Base-by-base conservation (phyloP, 2,329 filamentous ascomycete genomes). In the Fusarium citri region DNA sequence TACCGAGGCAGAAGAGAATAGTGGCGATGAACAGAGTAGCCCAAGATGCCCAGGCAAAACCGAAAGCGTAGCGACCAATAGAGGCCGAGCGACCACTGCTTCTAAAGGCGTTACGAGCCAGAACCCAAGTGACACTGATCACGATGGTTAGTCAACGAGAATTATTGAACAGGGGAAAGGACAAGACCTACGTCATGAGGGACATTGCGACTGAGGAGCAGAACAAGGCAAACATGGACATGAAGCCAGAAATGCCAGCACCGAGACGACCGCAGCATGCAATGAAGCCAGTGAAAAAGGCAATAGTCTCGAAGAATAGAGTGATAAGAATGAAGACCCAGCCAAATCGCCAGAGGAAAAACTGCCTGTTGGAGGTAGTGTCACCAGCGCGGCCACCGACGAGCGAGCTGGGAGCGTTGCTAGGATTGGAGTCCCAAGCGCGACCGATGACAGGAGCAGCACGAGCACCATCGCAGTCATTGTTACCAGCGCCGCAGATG, bases 261-360 rank as follows among this genome's bases (percentile, higher is more conserved):
- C 91, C 92, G 3, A 94, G 84, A 59, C 92, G 88, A 34, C 89
- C 89, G 80, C 85, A 92, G 76, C 91, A 89, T 18, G 92, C 91
- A 18, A 94, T 80, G 66, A 94, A 84, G 69, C 89, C 88, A 14
- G 86, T 81, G 79, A 94, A 87, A 77, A 94, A 89, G 66, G 91
- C 88, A 26, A 89, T 59, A 49, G 88, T 85, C 68, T 88, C 88
- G 79, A 97, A 96, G 84, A 97, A 89, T 40, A 98, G 87, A 20
- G 90, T 89, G 71, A 98, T 91, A 59, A 98, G 84, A 83, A 92
- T 92, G 81, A 97, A 96, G 40, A 94, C 93, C 88, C 95, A 98
- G 80, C 93, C 92, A 83, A 98, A 97, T 42, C 95, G 89, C 83
- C 94, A 97, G 77, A 96, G 86, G 81, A 94, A 93, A 83, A 87